phyloP scores from a whole-genome alignment of 2,329 filamentous ascomycete genomes.

The Cercospora canescens region DNA sequence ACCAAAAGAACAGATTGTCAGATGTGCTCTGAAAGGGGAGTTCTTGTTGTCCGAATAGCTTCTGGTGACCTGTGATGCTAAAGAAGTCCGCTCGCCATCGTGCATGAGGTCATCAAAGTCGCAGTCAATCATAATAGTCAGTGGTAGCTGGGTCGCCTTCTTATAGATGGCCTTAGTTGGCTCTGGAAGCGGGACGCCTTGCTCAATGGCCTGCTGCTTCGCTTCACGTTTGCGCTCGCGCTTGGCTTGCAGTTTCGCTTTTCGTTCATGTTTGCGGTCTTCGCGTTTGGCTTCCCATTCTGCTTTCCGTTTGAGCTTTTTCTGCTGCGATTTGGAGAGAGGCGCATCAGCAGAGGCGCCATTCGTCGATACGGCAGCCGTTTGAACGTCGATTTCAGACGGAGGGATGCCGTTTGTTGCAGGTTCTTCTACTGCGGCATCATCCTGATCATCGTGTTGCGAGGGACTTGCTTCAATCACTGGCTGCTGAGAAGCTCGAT shows the following conservation, averaged over 20 bases:
- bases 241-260: slow-evolving; percentile 56
- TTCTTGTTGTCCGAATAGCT: slow-evolving; percentile 85
- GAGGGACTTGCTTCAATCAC: not conserved
- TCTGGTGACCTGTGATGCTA: slow-evolving; percentile 80
- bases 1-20: slow-evolving; percentile 77
- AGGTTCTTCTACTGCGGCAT: not conserved
- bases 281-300: slow-evolving; percentile 73
- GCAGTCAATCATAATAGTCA: slow-evolving; percentile 86
- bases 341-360: slow-evolving; percentile 23
- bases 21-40: slow-evolving; percentile 65
- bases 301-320: slow-evolving; percentile 71
- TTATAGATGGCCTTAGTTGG: slow-evolving; percentile 13
- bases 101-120: slow-evolving; percentile 89
- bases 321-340: slow-evolving; percentile 83
- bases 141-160: slow-evolving; percentile 54
- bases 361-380: not conserved
- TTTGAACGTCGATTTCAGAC: slow-evolving; percentile 2
- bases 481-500: not conserved
- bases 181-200: slow-evolving; percentile 11
- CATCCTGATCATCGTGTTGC: not conserved
- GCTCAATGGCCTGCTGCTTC: slow-evolving; percentile 27
- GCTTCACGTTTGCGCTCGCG: slow-evolving; percentile 50
- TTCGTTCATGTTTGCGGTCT: slow-evolving; percentile 58
- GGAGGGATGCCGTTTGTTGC: not conserved
- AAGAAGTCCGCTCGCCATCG: slow-evolving; percentile 79